Percentiles rank a stretch among this genome's conserved stretches.
Evolutionary conservation across 2,329 filamentous ascomycete genomes (phyloP).

Genomic region (Gaeumannomyces tritici): DNA sequence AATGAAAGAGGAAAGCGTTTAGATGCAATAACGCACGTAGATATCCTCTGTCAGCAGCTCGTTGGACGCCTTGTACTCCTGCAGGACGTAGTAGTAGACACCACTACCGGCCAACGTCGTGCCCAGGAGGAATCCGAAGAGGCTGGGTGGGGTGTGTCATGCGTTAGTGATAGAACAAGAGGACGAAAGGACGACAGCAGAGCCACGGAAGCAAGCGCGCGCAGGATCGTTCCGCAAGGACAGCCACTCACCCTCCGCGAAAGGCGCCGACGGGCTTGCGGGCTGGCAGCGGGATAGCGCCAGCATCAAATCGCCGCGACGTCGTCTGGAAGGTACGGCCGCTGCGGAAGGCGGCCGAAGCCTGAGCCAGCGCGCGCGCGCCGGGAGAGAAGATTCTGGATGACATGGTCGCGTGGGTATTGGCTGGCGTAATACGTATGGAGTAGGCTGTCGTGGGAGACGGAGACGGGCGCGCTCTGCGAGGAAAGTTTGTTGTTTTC

Average conservation of each 20-base stretch:
- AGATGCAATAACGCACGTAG: constrained; percentile 61
- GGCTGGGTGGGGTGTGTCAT: constrained; percentile 33
- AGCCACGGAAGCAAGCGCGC: background rate
- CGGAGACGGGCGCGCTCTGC: no score
- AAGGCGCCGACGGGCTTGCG: constrained; percentile 52
- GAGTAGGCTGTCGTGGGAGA: no score
- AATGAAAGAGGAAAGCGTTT: constrained; percentile 13
- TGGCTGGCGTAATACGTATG: background rate
- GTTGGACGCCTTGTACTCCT: constrained; percentile 91
- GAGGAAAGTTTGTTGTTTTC: no score
- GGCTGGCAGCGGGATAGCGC: constrained; percentile 38
- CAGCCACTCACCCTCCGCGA: constrained; percentile 44
- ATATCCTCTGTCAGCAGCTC: constrained; percentile 92
- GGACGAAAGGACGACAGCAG: background rate
- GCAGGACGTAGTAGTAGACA: constrained; percentile 86
- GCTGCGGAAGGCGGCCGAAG: constrained; percentile 16
- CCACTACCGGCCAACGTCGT: constrained; percentile 67
- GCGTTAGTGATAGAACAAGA: background rate
- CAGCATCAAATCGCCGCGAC: constrained; percentile 30
- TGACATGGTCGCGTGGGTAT: constrained; percentile 27
- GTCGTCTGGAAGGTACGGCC: constrained; percentile 42
- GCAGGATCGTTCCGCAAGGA: no score
- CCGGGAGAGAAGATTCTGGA: constrained; percentile 32
- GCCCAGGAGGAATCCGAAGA: constrained; percentile 88
- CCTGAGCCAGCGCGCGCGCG: constrained; percentile 24